These are phyloP conservation scores for Fraxinus xanthoxyloides DNA, from an alignment of 305 asterid genomes.

Conservation along the genomic window DNA sequence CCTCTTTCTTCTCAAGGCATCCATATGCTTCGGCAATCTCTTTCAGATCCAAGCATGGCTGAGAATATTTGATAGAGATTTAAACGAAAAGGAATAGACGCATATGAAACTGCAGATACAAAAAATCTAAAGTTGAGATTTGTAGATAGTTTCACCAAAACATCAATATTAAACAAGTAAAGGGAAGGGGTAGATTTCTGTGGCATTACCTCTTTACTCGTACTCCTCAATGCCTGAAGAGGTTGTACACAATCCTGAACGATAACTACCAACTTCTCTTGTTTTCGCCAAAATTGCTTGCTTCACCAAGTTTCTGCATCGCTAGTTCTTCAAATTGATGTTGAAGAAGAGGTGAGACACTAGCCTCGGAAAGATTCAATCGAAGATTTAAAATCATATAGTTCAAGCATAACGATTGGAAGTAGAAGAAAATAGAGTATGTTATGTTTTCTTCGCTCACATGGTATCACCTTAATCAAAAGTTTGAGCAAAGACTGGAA, in stretches of 20 bases:
- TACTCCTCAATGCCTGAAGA: constrained; percentile 50
- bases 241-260: constrained; percentile 61
- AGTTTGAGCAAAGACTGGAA: not conserved
- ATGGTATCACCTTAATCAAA: not conserved
- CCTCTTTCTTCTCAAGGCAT: constrained; percentile 68
- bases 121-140: not conserved
- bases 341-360: constrained; percentile 54
- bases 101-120: not conserved
- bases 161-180: not conserved
- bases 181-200: not conserved
- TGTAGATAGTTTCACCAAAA: not conserved
- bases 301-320: constrained; percentile 28
- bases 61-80: constrained; percentile 13
- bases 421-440: not conserved
- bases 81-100: not conserved
- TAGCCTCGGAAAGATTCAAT: constrained; percentile 38
- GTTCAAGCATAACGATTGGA: not conserved
- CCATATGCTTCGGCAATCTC: constrained; percentile 53
- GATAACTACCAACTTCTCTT: constrained; percentile 47
- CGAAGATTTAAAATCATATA: not conserved
- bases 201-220: constrained; percentile 66
- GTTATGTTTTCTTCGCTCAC: not conserved
- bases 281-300: constrained; percentile 29
- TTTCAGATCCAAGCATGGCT: constrained; percentile 65
- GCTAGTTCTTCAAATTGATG: constrained; percentile 42